Evolutionary conservation across 768 basidiomycete species (phyloP).

Genomic region (Rhodotorula graminis): DNA sequence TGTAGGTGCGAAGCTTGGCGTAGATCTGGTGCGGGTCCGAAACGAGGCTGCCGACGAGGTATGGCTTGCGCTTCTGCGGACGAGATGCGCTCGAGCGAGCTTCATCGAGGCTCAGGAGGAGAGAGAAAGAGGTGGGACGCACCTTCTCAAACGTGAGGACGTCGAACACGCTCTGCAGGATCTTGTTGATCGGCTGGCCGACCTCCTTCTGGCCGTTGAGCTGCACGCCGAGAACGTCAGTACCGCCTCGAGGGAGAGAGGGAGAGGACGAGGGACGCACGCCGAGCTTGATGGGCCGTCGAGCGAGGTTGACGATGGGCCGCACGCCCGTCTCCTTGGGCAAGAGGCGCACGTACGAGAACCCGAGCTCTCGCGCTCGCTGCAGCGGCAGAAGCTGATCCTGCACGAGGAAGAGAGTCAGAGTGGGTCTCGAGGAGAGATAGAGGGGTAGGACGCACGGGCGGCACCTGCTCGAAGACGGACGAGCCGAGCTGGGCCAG

Average conservation of each 20-base stretch:
- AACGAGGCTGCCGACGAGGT: slow-evolving; percentile 72
- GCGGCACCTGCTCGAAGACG: slow-evolving; percentile 66
- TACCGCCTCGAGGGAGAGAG: no score
- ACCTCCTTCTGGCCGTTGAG: slow-evolving; percentile 44
- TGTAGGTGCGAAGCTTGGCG: slow-evolving; percentile 65
- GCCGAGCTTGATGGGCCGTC: slow-evolving; percentile 41
- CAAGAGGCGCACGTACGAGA: slow-evolving; percentile 77
- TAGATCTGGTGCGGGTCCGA: slow-evolving; percentile 81
- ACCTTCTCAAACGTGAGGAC: slow-evolving; percentile 87
- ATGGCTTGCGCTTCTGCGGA: slow-evolving; percentile 58
- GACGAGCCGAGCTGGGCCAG: slow-evolving; percentile 65
- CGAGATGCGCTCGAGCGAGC: no score
- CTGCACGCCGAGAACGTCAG: background rate
- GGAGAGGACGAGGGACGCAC: slow-evolving; percentile 16
- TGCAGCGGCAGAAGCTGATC: slow-evolving; percentile 61
- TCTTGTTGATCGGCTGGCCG: slow-evolving; percentile 75
- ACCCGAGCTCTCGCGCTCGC: slow-evolving; percentile 68
- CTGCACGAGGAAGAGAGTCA: background rate
- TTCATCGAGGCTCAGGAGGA: no score
- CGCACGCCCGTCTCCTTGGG: slow-evolving; percentile 94
- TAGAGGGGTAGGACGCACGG: slow-evolving; percentile 51
- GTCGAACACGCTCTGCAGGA: slow-evolving; percentile 75
- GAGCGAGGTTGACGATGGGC: slow-evolving; percentile 85
- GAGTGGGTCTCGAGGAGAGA: no score
- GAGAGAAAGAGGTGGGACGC: no score